Percentiles rank a stretch among this genome's conserved stretches.
These are phyloP conservation scores for Cryptosporidium tyzzeri DNA, from an alignment of 169 alveolate species.

Conservation along the genomic window DNA sequence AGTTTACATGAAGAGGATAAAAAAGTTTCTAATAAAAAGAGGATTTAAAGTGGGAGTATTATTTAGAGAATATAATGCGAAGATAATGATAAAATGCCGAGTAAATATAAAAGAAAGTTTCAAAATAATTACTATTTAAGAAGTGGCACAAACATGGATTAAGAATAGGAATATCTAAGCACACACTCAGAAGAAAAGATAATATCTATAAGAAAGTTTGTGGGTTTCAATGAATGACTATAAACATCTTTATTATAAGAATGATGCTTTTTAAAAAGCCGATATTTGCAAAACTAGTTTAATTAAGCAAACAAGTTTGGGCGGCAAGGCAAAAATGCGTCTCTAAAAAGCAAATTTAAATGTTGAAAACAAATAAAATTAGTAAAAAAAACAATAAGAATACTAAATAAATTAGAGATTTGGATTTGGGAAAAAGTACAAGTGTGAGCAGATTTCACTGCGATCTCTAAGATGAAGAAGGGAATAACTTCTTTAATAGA, in stretches of 20 bases:
- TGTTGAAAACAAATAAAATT: background rate
- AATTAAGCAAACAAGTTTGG: background rate
- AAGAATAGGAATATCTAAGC: background rate
- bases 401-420: background rate
- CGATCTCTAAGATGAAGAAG: constrained; percentile 44
- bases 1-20: too few species aligned
- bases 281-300: background rate
- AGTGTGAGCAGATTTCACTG: constrained; percentile 8
- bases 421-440: background rate
- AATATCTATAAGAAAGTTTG: too few species aligned
- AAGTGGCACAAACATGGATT: too few species aligned
- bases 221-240: background rate
- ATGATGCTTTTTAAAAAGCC: background rate
- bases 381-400: background rate
- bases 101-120: too few species aligned
- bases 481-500: constrained; percentile 55
- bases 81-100: too few species aligned
- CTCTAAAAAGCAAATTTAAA: constrained; percentile 7
- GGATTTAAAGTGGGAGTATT: too few species aligned
- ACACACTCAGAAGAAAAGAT: background rate
- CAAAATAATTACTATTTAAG: too few species aligned
- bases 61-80: too few species aligned
- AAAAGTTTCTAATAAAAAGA: too few species aligned
- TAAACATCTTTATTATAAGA: background rate
- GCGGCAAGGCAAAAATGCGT: constrained; percentile 27